Evolutionary conservation across 192 early-diverging fungal species (phyloP), one percentile per base, ranked within the genome.

Genomic region (Coemansia sp.): DNA sequence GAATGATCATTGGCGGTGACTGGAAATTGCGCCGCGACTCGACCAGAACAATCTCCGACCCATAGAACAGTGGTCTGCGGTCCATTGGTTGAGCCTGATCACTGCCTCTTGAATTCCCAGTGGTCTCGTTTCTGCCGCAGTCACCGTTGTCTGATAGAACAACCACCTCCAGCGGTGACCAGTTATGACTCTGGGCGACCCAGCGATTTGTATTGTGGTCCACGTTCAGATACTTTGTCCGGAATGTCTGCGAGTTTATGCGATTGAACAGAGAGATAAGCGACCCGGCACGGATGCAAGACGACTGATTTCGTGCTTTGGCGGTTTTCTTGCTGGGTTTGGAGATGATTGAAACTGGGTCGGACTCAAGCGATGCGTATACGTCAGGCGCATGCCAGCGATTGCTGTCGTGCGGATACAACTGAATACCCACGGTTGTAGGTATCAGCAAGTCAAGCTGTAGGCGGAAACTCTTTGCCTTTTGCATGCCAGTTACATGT

Each of bases 291-390:
- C 86, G 84, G 48, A 96, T 90, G 63, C 93, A 91, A 1, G 86
- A 85, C 2, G 88, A 90, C 34, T 85, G 83, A 77, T 92, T 91
- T 64, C 89, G 85, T 7, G 90, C 88, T 81, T 92, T 93, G 48
- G 91, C 89, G 0, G 91, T 93, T 78, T 95, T 96, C 72, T 94
- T 95, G 52, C 90, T 92, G 13, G 95, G 94, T 75, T 97, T 97
- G 56, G 93, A 95, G 28, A 97, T 94, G 57, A 95, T 93, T 18
- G 86, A 77, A 49, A 97, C 87, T 7, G 92, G 87, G 6, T 79
- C 77, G 8, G 91, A 90, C 66, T 90, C 86, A 42, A 92, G 87
- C 8, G 83, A 82, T 5, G 85, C 86, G 65, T 86, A 88, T 7
- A 85, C 78, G 57, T 73, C 67, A 40, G 77, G 63, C 21, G 57